phyloP scores from a whole-genome alignment of 1,284 basidiomycete genomes.

The Irpex sp. region DNA sequence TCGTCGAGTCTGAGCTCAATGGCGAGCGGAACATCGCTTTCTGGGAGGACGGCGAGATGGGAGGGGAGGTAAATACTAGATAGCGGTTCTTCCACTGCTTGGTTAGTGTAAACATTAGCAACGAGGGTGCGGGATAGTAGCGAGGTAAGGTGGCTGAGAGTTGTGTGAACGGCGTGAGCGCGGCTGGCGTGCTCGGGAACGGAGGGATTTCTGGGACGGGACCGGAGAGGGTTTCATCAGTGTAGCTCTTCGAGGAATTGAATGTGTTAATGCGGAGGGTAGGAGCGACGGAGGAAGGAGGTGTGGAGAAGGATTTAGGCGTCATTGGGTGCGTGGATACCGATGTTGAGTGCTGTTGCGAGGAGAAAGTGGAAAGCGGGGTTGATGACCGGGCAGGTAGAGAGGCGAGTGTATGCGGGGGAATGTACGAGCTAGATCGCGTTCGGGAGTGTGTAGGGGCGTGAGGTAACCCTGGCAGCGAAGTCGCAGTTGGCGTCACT shows the following conservation, averaged over 20 bases:
- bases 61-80: constrained; percentile 53
- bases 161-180: constrained; percentile 48
- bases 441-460: constrained; percentile 15
- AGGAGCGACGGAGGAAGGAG: constrained; percentile 6
- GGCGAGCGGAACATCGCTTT: constrained; percentile 13
- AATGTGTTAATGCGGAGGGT: constrained; percentile 9
- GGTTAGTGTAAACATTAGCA: constrained; percentile 65
- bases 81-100: constrained; percentile 70
- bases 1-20: constrained; percentile 19
- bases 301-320: constrained; percentile 7
- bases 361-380: neutral
- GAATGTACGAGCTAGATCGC: constrained; percentile 12
- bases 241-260: neutral
- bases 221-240: constrained; percentile 5
- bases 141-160: constrained; percentile 55
- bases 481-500: constrained; percentile 1
- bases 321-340: neutral
- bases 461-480: neutral
- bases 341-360: too few species aligned
- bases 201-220: constrained; percentile 42
- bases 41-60: constrained; percentile 31
- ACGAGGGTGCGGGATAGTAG: constrained; percentile 60
- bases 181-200: constrained; percentile 53
- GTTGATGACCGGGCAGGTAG: neutral
- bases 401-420: constrained; percentile 2